Evolutionary conservation across 2,329 filamentous ascomycete species (phyloP).

Genomic region (Aureobasidium pullulans): DNA sequence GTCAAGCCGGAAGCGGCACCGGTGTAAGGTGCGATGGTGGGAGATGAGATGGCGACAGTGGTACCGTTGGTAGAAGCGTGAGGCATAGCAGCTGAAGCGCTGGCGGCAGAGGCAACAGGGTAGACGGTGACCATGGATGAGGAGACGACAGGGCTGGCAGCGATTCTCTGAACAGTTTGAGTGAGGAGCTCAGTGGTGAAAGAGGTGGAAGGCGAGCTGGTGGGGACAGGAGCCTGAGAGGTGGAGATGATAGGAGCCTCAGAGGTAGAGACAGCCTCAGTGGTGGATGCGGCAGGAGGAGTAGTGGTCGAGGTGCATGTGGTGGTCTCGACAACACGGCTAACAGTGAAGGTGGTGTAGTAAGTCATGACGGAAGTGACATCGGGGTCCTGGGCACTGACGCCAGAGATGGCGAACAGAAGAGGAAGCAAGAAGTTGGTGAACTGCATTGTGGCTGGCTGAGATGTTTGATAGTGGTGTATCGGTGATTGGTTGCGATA

Average conservation of each 20-base stretch:
- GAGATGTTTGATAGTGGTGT: not conserved
- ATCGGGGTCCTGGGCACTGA: not conserved
- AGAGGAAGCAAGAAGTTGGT: slow-evolving; percentile 14
- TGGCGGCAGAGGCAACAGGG: not conserved
- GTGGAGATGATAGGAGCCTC: not conserved
- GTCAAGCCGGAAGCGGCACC: slow-evolving; percentile 14
- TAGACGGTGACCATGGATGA: slow-evolving; percentile 1
- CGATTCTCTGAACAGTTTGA: not conserved
- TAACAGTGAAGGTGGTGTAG: slow-evolving; percentile 16
- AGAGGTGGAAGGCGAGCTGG: not conserved
- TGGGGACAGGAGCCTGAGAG: not conserved
- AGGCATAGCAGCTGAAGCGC: not conserved
- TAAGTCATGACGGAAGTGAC: slow-evolving; percentile 14
- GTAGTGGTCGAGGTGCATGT: slow-evolving; percentile 11
- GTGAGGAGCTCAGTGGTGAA: slow-evolving; percentile 2
- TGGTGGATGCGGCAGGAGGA: not conserved
- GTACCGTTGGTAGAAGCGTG: slow-evolving; percentile 4
- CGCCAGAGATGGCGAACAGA: slow-evolving; percentile 12
- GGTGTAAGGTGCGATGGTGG: not conserved
- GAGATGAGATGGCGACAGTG: not conserved
- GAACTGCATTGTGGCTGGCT: slow-evolving; percentile 15
- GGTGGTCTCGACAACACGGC: slow-evolving; percentile 11
- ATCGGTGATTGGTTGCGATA: not conserved
- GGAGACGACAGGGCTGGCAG: not conserved
- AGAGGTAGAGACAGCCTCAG: not conserved